phyloP scores from a whole-genome alignment of 331 rosid species.

The Pyrus hybrid region DNA sequence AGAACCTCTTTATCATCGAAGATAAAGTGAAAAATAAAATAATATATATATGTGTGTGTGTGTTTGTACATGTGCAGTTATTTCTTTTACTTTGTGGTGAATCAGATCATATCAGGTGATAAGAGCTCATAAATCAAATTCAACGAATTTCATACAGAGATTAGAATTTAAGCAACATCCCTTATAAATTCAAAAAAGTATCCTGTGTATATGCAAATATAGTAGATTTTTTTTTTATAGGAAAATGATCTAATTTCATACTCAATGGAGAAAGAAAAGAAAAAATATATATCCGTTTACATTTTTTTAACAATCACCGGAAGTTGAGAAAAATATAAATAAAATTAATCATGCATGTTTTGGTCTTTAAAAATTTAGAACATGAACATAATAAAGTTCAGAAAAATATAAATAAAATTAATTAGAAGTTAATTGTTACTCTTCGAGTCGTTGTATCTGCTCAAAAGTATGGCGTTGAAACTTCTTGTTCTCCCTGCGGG shows the following conservation, averaged over 20 bases:
- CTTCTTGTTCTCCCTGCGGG: slow-evolving; percentile 6
- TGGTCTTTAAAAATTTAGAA: not conserved
- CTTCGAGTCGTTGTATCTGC: slow-evolving; percentile 46
- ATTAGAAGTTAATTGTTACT: slow-evolving; percentile 27
- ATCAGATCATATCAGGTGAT: too few relatives aligned
- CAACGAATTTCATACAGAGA: not conserved
- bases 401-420: too few relatives aligned
- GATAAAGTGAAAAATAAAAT: too few relatives aligned
- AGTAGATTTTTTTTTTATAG: not conserved
- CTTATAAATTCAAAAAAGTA: not conserved
- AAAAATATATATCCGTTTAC: not conserved
- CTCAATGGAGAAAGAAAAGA: not conserved
- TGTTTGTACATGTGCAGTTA: too few relatives aligned
- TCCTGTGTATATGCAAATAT: not conserved
- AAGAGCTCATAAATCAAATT: not conserved
- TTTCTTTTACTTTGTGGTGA: too few relatives aligned
- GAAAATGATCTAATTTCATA: not conserved
- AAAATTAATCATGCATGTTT: not conserved
- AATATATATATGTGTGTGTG: too few relatives aligned
- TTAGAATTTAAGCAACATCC: not conserved
- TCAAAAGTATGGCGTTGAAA: slow-evolving; percentile 31
- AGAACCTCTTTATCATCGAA: slow-evolving; percentile 27
- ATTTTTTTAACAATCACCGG: not conserved
- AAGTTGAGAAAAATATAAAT: too few relatives aligned
- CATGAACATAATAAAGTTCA: not conserved